Evolutionary conservation across 345 rosid species (phyloP), one percentile per base, ranked within the genome.

Genomic region (Salix purpurea): DNA sequence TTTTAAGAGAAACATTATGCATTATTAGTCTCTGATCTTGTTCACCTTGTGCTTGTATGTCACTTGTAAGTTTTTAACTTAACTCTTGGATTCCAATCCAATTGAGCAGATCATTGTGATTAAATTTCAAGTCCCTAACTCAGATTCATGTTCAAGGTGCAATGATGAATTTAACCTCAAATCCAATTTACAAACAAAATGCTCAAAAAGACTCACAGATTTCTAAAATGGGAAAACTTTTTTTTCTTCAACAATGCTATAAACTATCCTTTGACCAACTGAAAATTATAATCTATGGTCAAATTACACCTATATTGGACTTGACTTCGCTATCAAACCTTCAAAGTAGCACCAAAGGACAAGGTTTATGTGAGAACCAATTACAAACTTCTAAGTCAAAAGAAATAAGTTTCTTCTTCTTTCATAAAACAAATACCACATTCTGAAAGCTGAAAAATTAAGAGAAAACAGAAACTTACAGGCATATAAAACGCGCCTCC

Each of bases 401-500:
- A 61, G 19, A 62, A 34, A 46, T 46, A 46, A 46, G 18, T 46
- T 46, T 14, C 50, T 13, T 13, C 16, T 44, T 46, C 18, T 46
- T 46, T 13, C 50, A 13, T 11, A 12, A 44, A 46, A 46, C 5
- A 46, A 46, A 46, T 4, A 46, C 16, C 18, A 46, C 50, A 46
- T 58, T 58, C 69, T 16, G 19, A 6, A 36, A 19, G 70, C n/a
- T 16, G 42, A 37, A 37, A 64, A 7, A 32, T 6, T 6, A 37
- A 9, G 70, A 6, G 24, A 21, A 71, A 30, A 36, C 50, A 65
- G 32, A 28, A 64, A 16, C 50, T 67, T 78, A 89, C 89, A 13
- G 88, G 76, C 78, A 82, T 84, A 71, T 85, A 88, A 83, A 88
- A 87, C 75, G 91, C 89, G 34, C 91, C 89, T 72, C 93, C 90